Percentiles rank a stretch among this genome's conserved stretches.
Conservation (phyloP, 257 asterid species). For the Solanum pimpinellifolium region DNA sequence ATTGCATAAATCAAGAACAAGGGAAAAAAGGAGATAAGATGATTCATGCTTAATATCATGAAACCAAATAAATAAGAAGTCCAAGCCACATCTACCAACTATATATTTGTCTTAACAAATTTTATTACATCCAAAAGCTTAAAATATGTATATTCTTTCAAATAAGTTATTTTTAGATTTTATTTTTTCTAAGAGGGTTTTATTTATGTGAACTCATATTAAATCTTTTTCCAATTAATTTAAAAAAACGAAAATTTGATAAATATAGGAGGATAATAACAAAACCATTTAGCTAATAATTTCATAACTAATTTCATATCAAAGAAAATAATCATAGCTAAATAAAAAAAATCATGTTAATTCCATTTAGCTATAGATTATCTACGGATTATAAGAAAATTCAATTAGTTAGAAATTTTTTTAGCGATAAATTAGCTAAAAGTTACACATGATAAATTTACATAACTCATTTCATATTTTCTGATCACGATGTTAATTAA, state of each 20-base stretch:
- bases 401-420: neutral
- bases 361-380: neutral
- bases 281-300: neutral
- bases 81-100: neutral
- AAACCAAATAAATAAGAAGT: neutral
- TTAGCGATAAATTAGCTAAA: too few relatives aligned
- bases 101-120: neutral
- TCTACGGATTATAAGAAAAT: too few relatives aligned
- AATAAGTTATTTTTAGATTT: neutral
- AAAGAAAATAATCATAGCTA: too few relatives aligned
- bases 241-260: neutral
- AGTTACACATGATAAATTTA: too few relatives aligned
- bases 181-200: neutral
- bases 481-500: neutral
- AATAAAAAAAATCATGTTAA: neutral
- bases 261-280: neutral
- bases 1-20: neutral
- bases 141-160: neutral
- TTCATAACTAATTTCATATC: too few relatives aligned
- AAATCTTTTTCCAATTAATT: neutral
- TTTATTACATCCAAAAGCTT: neutral
- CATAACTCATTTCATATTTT: neutral
- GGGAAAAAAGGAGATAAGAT: neutral
- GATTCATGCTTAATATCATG: neutral
- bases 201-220: neutral